Base-by-base conservation (phyloP, 345 rosid genomes). In the Adansonia digitata region DNA sequence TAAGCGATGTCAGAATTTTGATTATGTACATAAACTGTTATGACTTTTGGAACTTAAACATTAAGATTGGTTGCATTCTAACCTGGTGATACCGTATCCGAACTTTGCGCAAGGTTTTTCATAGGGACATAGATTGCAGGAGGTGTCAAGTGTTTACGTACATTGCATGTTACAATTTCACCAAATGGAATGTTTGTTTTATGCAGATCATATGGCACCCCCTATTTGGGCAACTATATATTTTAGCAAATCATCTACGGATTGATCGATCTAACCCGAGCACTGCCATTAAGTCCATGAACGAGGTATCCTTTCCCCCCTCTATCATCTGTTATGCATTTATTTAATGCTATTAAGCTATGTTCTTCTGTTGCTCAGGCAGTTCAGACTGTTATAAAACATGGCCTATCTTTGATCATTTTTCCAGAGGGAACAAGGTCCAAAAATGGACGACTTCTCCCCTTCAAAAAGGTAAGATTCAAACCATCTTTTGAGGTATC, bases 361-460 rank as follows among this genome's bases (percentile, higher is more conserved):
- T n/a, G 39, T 15, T 72, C 29, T 78, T 4, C 3, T 24, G 61
- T 26, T 35, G 59, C 48, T 39, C 83, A 84, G 85, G 86, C 77
- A 10, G 84, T 84, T 72, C 26, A 15, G 34, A 75, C 87, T 6
- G 77, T 84, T 22, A 74, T 77, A 6, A 76, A 72, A 26, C 78
- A 84, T 75, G 76, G 83, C 15, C 79, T 89, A 8, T 89, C 93
- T 26, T 52, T 87, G 48, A 72, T 82, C 60, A 83, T 89, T 42
- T 89, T 87, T 69, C 91, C 92, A 0, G 86, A 88, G 82, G 92
- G 92, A 42, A 86, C 89, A 34, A 76, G 92, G 77, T 88, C 92
- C 46, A 75, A 84, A 77, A 72, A 79, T 64, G 92, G 88, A 7
- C 74, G 83, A 37, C 74, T 86, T 0, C 90, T 82, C 20, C 87